Percentiles rank a stretch among this genome's conserved stretches.
Conservation (phyloP, 257 asterid genomes). For the Penstemon eatonii region DNA sequence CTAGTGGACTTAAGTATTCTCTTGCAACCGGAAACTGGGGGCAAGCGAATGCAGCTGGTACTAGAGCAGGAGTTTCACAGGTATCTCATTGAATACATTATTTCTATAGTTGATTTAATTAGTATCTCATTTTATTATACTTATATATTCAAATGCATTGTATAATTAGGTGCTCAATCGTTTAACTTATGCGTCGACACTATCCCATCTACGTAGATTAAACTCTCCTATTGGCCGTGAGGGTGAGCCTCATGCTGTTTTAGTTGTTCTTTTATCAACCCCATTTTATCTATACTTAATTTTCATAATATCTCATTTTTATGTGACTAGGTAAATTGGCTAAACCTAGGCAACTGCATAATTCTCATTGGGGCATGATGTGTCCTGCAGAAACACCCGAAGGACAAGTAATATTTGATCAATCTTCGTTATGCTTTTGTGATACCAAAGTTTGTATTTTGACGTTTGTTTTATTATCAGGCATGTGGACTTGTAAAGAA, state of each 20-base stretch:
- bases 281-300: no score
- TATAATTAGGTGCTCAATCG: conserved; percentile 86
- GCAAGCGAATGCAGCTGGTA: conserved; percentile 97
- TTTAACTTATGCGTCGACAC: conserved; percentile 92
- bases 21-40: conserved; percentile 96
- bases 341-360: conserved; percentile 95
- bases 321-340: conserved; percentile 79
- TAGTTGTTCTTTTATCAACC: no score
- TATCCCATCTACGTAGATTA: conserved; percentile 89
- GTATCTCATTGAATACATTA: conserved; percentile 31
- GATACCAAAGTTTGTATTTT: conserved; percentile 25
- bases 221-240: conserved; percentile 99
- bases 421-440: no score
- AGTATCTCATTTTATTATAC: not conserved
- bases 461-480: conserved; percentile 37
- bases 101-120: conserved; percentile 1
- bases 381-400: conserved; percentile 99
- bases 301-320: conserved; percentile 4
- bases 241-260: conserved; percentile 40
- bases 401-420: conserved; percentile 59
- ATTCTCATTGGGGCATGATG: conserved; percentile 99
- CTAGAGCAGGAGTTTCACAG: conserved; percentile 90
- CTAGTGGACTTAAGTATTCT: conserved; percentile 93
- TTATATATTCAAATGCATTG: conserved; percentile 2
- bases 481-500: conserved; percentile 98